A percentile compares a stretch with the other conserved stretches of the same genome.
Conservation (phyloP, 1,284 basidiomycete species). For the Malassezia cuniculi region DNA sequence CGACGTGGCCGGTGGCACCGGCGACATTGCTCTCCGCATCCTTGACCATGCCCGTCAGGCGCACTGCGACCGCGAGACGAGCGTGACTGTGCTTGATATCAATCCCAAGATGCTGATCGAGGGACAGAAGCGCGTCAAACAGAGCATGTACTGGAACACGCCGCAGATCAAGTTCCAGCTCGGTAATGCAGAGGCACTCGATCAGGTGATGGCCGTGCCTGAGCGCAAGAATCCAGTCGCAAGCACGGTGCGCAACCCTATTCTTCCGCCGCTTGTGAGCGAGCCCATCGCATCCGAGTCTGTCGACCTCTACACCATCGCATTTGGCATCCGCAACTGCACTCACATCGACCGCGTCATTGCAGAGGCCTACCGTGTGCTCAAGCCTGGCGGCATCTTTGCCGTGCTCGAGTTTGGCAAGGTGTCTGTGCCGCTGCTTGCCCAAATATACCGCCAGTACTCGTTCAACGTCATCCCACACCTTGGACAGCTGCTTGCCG, state of each 20-base stretch:
- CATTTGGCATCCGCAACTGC: conserved; percentile 96
- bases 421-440: conserved; percentile 74
- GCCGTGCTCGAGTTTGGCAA: conserved; percentile 94
- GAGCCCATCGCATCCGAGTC: conserved; percentile 49
- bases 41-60: conserved; percentile 80
- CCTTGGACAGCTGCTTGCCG: conserved; percentile 85
- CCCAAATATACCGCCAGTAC: conserved; percentile 82
- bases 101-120: conserved; percentile 90
- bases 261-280: conserved; percentile 32
- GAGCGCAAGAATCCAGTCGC: conserved; percentile 15
- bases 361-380: conserved; percentile 76
- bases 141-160: conserved; percentile 51
- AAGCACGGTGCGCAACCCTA: conserved; percentile 22
- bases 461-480: conserved; percentile 92
- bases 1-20: conserved; percentile 90
- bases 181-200: conserved; percentile 76
- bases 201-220: conserved; percentile 20
- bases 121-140: conserved; percentile 60
- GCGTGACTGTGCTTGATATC: conserved; percentile 85
- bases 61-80: conserved; percentile 55
- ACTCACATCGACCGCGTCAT: conserved; percentile 82
- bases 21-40: conserved; percentile 89
- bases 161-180: conserved; percentile 86
- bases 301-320: conserved; percentile 95
- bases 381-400: conserved; percentile 92